Evolutionary conservation across 2,329 filamentous ascomycete genomes (phyloP), one percentile per base, ranked within the genome.

Genomic region (Acrodontium crateriforme): DNA sequence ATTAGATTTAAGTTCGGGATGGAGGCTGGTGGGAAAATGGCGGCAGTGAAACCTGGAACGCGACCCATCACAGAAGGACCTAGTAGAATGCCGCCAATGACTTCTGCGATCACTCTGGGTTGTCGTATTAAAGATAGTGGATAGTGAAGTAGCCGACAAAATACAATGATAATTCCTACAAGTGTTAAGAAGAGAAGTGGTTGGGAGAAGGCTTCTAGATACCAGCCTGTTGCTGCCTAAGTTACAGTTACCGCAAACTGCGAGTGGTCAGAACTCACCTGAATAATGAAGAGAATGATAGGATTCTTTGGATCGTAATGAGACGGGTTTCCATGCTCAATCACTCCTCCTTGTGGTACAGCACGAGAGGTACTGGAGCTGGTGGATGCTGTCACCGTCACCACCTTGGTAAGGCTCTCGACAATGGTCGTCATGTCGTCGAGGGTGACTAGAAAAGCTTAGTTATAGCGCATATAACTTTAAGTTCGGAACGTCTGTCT

Each of bases 21-120:
- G 2, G 81, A 84, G 1, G 59, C 69, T 0, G 60, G 47, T 0
- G 84, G 83, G 46, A 93, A 93, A 39, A 93, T 87, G 38, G 76
- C 63, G 3, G 62, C 55, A 27, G 71, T 64, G 58, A 92, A 93
- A 20, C 75, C 73, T 1, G 82, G 82, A 13, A 92, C 83, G 28
- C 78, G 74, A 46, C 83, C 83, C 72, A 92, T 78, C 13, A 91
- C 78, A 0, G 84, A 89, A 2, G 84, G 84, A 3, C 84, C 84
- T 1, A 93, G 67, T 19, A 93, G 54, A 46, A 89, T 81, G 29
- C 80, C 81, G n/a, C 78, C 79, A 30, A 87, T 72, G 33, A 89
- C 80, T 56, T 89, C 81, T 27, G 80, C 77, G 43, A 89, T 85
- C 40, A 89, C 81, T 25, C 78, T 72, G 37, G 81, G 81, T 48